Evolutionary conservation across 1,284 basidiomycete genomes (phyloP), one percentile per base, ranked within the genome.

Genomic region (Salmacisia buchloeana): DNA sequence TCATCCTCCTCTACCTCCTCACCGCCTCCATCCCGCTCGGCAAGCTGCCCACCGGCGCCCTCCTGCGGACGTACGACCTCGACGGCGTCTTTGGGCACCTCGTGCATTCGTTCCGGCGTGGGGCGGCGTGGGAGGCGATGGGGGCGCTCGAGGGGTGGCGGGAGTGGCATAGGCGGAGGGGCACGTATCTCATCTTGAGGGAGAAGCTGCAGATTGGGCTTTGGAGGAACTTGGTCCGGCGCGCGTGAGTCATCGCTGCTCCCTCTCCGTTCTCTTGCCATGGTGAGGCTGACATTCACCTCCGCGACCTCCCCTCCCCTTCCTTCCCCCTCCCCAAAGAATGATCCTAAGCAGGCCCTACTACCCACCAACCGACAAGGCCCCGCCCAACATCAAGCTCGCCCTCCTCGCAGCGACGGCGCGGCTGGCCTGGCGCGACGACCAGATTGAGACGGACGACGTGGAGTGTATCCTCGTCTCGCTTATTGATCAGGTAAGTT

Each of bases 191-290:
- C 23, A 61, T 82, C 5, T 58, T 82, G 39, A 57, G 69, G 27
- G 81, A 82, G 39, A 82, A 82, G 66, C 69, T 81, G 27, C 77
- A 80, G 66, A 70, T 79, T 27, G 69, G 80, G 6, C 75, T 80
- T 21, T 82, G 81, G 81, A 73, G 81, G n/a, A 81, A 81, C 58
- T 63, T 82, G 29, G 68, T 77, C 29, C 69, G 80, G 31, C 67
- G 69, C 64, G 73, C 74, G 80, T 81, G 34, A 63, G 80, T 70
- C 18, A 18, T 2, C 10, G 13, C 27, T 34, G 9, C 13, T 15
- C 25, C 56, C 35, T 25, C 2, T 41, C 41, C 25, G n/a, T 9
- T 34, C 2, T 39, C 36, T 38, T 7, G 36, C 36, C n/a, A 12
- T 10, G 36, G 36, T 38, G 36, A n/a, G 36, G n/a, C n/a, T 38